Evolutionary conservation across 805 yeast genomes (phyloP).

Genomic region (Lachancea sp.): DNA sequence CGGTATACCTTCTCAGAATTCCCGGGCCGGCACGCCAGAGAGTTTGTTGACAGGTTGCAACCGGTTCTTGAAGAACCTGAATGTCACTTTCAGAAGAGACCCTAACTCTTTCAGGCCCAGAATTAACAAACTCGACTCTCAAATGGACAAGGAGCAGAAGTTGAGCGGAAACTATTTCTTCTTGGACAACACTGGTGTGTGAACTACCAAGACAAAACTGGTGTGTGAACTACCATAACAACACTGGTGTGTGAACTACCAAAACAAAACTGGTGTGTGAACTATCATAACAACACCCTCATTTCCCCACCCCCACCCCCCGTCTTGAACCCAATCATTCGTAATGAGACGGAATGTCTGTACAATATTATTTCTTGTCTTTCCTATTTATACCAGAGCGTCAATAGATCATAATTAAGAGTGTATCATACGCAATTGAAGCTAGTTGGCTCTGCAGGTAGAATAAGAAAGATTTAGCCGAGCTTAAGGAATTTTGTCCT

Average conservation of each 20-base stretch:
- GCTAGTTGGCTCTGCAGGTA: slow-evolving; percentile 61
- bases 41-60: slow-evolving; percentile 95
- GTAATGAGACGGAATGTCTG: background rate
- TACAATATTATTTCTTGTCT: background rate
- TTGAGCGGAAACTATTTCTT: slow-evolving; percentile 89
- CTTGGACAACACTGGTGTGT: slow-evolving; percentile 61
- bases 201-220: slow-evolving; percentile 12
- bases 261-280: too few species aligned
- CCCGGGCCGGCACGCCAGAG: slow-evolving; percentile 85
- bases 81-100: slow-evolving; percentile 98
- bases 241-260: too few species aligned
- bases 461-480: too few species aligned
- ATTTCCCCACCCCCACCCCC: too few species aligned
- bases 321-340: too few species aligned
- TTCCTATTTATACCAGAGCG: background rate
- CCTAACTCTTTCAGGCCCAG: slow-evolving; percentile 98
- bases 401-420: background rate
- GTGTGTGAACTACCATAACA: too few species aligned
- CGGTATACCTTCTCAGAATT: slow-evolving; percentile 83
- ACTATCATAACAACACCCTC: too few species aligned
- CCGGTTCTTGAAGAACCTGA: slow-evolving; percentile 90
- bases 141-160: slow-evolving; percentile 98
- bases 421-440: background rate
- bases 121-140: slow-evolving; percentile 94
- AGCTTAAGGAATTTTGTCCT: too few species aligned